These are phyloP conservation scores for Leucogyrophana mollusca DNA, from an alignment of 768 basidiomycete genomes.

Conservation along the genomic window DNA sequence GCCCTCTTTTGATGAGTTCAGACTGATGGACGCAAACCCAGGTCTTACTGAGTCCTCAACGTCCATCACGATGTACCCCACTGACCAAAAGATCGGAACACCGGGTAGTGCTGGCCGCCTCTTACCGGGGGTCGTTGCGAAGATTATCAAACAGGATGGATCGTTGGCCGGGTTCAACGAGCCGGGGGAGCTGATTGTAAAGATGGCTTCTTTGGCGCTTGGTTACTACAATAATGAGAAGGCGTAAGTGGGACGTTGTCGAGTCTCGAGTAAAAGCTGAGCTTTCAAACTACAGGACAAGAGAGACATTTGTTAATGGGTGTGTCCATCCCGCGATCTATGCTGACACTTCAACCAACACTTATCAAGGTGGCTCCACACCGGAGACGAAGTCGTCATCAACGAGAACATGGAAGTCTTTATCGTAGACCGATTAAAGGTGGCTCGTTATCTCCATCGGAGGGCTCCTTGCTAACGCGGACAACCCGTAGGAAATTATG, in stretches of 20 bases:
- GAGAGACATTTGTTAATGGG: conserved; percentile 69
- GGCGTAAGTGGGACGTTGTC: conserved; percentile 46
- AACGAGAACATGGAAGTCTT: conserved; percentile 54
- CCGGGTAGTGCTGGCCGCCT: conserved; percentile 50
- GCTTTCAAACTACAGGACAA: conserved; percentile 45
- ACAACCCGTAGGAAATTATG: conserved; percentile 50
- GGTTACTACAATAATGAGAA: conserved; percentile 54
- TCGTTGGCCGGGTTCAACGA: conserved; percentile 53
- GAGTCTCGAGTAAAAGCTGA: background rate
- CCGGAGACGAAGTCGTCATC: conserved; percentile 64
- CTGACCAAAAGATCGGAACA: conserved; percentile 45
- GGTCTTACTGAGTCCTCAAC: conserved; percentile 70
- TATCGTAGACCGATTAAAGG: conserved; percentile 66
- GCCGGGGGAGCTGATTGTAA: conserved; percentile 58
- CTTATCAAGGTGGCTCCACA: conserved; percentile 58
- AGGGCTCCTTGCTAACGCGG: conserved; percentile 7
- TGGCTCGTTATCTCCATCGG: conserved; percentile 11
- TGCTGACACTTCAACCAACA: background rate
- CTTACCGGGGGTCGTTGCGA: conserved; percentile 53
- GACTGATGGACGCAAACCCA: conserved; percentile 17
- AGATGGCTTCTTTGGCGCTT: conserved; percentile 36
- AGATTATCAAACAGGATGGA: conserved; percentile 59
- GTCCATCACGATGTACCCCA: conserved; percentile 47
- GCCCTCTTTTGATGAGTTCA: background rate
- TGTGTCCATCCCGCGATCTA: conserved; percentile 23